Percentiles rank a stretch among this genome's conserved stretches.
Conservation (phyloP, 2,329 filamentous ascomycete genomes). For the Microcyclospora pomicola region DNA sequence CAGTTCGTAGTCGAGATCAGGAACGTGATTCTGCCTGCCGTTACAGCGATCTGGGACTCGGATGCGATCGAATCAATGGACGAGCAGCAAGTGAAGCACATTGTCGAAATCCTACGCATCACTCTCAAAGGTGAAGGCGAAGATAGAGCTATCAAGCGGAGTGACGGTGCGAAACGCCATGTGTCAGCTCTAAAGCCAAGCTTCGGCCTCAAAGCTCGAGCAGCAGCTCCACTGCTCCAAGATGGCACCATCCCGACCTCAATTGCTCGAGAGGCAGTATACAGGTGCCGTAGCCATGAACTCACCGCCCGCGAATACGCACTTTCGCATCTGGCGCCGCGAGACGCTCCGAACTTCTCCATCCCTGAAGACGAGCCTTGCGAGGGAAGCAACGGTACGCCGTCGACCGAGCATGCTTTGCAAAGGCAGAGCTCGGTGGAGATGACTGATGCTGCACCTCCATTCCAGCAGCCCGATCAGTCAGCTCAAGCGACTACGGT, state of each 20-base stretch:
- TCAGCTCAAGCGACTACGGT: neutral
- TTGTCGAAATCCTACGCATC: slow-evolving; percentile 71
- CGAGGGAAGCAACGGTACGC: neutral
- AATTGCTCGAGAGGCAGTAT: slow-evolving; percentile 65
- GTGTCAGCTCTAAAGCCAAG: slow-evolving; percentile 34
- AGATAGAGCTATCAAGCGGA: slow-evolving; percentile 45
- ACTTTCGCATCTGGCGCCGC: slow-evolving; percentile 26
- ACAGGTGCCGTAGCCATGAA: slow-evolving; percentile 58
- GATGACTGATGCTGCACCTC: slow-evolving; percentile 5
- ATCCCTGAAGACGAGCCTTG: slow-evolving; percentile 13
- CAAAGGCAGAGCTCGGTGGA: slow-evolving; percentile 5
- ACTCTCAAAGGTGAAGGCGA: slow-evolving; percentile 70
- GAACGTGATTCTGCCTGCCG: slow-evolving; percentile 60
- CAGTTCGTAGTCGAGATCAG: slow-evolving; percentile 83
- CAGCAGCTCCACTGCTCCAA: slow-evolving; percentile 30
- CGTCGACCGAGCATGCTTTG: neutral
- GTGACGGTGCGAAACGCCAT: slow-evolving; percentile 43
- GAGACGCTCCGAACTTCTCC: slow-evolving; percentile 15
- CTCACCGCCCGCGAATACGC: slow-evolving; percentile 61
- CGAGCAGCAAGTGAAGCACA: slow-evolving; percentile 58
- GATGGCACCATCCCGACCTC: slow-evolving; percentile 42
- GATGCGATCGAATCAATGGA: slow-evolving; percentile 68
- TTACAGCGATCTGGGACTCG: slow-evolving; percentile 73
- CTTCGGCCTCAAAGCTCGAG: slow-evolving; percentile 38
- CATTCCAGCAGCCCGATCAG: neutral